Evolutionary conservation across 2,329 filamentous ascomycete species (phyloP), one percentile per base, ranked within the genome.

Genomic region (Pseudogymnoascus sp.): DNA sequence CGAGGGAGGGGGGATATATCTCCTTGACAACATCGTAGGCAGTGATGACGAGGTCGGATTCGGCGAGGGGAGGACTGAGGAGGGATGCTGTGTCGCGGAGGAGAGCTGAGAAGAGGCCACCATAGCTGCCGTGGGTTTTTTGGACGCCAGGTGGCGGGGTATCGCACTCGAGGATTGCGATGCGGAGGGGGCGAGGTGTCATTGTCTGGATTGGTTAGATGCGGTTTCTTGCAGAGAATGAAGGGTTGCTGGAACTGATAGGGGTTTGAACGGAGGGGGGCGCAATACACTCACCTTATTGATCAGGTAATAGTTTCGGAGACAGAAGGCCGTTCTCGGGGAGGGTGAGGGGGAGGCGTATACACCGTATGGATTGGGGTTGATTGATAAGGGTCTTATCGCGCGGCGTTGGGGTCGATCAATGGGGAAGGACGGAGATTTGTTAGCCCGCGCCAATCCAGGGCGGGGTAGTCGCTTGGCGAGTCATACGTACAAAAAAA

Each of bases 101-200:
- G 8, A 90, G 78, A 34, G 78, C 69, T 15, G 75, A 78, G 73
- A 90, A 90, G 62, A 90, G 80, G 63, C 83, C 85, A 63, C 84
- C 82, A 74, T 96, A 96, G 62, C 79, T 79, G 58, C 83, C 82
- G 73, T 88, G 91, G 67, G 82, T 82, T 60, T 79, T 79, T 59
- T 81, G 75, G 35, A 86, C 82, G 41, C 80, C 73, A 1, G 83
- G 80, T 57, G 88, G 77, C 1, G 90, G 90, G 1, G 82, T 88
- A 74, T 96, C 92, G 76, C 89, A 87, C 78, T 96, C 90, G 66
- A 97, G 84, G 66, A 97, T 81, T 52, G 92, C 91, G 73, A 96
- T 70, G 48, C 70, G 68, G 48, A 71, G 67, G 35, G 68, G 68
- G 5, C 63, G 64, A 21, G 60, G 60, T 4, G 68, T 60, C 69